Conservation (phyloP, 2,329 filamentous ascomycete species). For the Neocatenulostroma microsporum region DNA sequence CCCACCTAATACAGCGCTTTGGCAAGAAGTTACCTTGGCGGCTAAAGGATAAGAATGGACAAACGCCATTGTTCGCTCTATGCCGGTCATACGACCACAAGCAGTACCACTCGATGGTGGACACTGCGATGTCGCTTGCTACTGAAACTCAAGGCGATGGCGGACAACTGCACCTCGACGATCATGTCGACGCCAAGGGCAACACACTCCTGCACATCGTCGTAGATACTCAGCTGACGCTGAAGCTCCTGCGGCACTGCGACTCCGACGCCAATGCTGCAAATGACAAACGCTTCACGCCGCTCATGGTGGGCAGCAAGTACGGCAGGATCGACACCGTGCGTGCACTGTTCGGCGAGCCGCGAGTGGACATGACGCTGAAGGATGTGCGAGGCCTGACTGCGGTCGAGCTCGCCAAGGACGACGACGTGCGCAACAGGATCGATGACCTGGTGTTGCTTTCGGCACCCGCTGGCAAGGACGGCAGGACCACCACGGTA, state of each 20-base stretch:
- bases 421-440: constrained; percentile 91
- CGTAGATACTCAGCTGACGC: constrained; percentile 70
- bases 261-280: constrained; percentile 94
- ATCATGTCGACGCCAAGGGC: constrained; percentile 85
- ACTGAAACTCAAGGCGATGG: constrained; percentile 67
- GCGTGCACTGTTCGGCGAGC: constrained; percentile 75
- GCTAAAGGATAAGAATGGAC: constrained; percentile 88
- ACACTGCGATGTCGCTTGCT: constrained; percentile 67
- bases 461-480: constrained; percentile 60
- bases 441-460: constrained; percentile 91
- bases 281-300: constrained; percentile 91
- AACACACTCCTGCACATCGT: constrained; percentile 96
- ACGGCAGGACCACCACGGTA: constrained; percentile 81
- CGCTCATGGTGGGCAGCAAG: constrained; percentile 97
- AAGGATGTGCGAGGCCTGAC: constrained; percentile 83
- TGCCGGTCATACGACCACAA: constrained; percentile 93
- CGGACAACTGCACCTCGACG: constrained; percentile 76
- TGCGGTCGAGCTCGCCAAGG: constrained; percentile 92
- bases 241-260: constrained; percentile 69
- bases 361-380: constrained; percentile 74
- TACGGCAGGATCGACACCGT: constrained; percentile 95
- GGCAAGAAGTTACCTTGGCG: constrained; percentile 78
- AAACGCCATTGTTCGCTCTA: constrained; percentile 93
- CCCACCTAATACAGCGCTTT: constrained; percentile 67
- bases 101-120: constrained; percentile 81